Conservation (phyloP, 768 basidiomycete species). For the Mycena indigotica region DNA sequence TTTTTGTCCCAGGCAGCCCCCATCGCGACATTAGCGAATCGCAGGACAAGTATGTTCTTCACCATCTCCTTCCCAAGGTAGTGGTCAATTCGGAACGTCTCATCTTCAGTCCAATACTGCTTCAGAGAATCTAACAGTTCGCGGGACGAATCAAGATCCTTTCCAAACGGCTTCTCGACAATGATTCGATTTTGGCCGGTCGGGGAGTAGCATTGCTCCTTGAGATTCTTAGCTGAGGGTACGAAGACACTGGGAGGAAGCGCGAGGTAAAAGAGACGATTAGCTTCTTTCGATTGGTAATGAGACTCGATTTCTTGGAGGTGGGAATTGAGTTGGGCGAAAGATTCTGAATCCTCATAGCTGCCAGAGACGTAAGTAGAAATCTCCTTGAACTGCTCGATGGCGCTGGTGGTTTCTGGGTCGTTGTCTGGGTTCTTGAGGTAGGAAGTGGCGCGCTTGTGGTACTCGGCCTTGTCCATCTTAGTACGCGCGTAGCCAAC, state of each 20-base stretch:
- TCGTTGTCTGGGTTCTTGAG: conserved; percentile 79
- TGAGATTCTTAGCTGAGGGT: conserved; percentile 81
- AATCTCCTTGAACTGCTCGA: conserved; percentile 83
- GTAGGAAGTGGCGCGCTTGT: conserved; percentile 80
- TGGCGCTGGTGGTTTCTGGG: conserved; percentile 54
- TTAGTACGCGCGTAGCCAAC: conserved; percentile 97
- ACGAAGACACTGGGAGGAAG: conserved; percentile 97
- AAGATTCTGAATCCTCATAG: conserved; percentile 85
- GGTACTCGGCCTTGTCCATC: conserved; percentile 84
- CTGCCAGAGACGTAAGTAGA: conserved; percentile 83
- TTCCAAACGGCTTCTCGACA: conserved; percentile 98
- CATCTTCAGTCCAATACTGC: conserved; percentile 90
- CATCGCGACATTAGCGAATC: conserved; percentile 93
- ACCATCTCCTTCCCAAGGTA: conserved; percentile 99
- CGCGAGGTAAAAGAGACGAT: conserved; percentile 96
- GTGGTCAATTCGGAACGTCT: conserved; percentile 99
- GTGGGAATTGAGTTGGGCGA: conserved; percentile 73
- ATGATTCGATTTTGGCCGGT: conserved; percentile 85
- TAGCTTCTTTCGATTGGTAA: conserved; percentile 62
- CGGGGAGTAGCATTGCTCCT: conserved; percentile 74
- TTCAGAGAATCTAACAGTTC: conserved; percentile 79
- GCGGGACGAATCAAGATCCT: conserved; percentile 84
- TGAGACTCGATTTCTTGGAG: conserved; percentile 76
- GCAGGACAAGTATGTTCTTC: conserved; percentile 94
- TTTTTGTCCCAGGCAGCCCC: conserved; percentile 94